phyloP scores from a whole-genome alignment of 805 yeast species.

The Lachancea waltii region DNA sequence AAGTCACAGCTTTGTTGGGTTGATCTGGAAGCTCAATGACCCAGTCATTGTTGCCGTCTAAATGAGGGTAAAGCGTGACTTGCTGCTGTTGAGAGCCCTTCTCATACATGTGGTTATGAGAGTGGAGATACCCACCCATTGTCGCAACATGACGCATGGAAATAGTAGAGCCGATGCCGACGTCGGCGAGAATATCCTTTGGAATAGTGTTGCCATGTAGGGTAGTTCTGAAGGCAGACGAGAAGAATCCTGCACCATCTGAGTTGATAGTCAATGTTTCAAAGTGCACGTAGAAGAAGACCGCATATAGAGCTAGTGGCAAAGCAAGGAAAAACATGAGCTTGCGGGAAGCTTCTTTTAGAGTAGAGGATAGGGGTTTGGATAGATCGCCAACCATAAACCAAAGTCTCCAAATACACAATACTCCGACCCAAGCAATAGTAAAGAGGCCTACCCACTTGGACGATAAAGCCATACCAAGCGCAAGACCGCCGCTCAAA shows the following conservation, averaged over 20 bases:
- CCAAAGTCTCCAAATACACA: conserved; percentile 61
- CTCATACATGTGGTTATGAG: conserved; percentile 65
- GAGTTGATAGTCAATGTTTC: conserved; percentile 51
- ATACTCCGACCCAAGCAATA: conserved; percentile 65
- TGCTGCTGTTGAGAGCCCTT: conserved; percentile 84
- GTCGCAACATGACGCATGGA: conserved; percentile 65
- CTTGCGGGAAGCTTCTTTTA: conserved; percentile 45
- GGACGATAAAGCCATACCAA: conserved; percentile 67
- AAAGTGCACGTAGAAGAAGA: conserved; percentile 61
- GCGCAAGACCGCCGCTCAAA: conserved; percentile 56
- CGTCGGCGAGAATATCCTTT: conserved; percentile 49
- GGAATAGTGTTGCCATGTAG: conserved; percentile 59
- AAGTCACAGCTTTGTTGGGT: conserved; percentile 45
- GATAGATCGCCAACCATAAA: conserved; percentile 64
- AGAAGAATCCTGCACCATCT: conserved; percentile 65
- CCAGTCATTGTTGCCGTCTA: conserved; percentile 73
- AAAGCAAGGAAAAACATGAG: conserved; percentile 49
- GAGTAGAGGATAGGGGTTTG: conserved; percentile 39
- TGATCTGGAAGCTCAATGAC: conserved; percentile 57
- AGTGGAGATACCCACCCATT: conserved; percentile 75
- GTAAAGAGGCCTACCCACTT: conserved; percentile 87
- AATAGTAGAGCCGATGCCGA: conserved; percentile 65
- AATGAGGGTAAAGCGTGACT: conserved; percentile 70
- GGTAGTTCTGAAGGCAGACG: conserved; percentile 63
- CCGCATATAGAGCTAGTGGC: conserved; percentile 50